Evolutionary conservation across 2,329 filamentous ascomycete species (phyloP).

Genomic region (Trichoderma koningii): DNA sequence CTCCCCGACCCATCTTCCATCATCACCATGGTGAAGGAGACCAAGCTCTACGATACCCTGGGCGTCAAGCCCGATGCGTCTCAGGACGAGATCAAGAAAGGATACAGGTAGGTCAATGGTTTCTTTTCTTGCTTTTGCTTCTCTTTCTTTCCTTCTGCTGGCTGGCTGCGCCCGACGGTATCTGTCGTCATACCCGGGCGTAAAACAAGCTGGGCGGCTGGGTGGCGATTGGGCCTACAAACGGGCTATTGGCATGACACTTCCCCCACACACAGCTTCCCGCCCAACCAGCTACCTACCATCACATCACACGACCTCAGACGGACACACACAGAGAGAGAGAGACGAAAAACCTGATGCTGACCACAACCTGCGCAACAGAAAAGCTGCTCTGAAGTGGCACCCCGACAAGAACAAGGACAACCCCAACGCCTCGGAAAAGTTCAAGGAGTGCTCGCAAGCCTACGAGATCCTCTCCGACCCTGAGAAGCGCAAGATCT

Average conservation of each 20-base stretch:
- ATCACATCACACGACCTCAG: background rate
- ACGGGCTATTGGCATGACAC: slow-evolving; percentile 6
- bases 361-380: slow-evolving; percentile 46
- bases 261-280: slow-evolving; percentile 24
- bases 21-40: slow-evolving; percentile 85
- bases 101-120: slow-evolving; percentile 67
- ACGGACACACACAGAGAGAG: background rate
- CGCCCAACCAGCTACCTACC: background rate
- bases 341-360: slow-evolving; percentile 29
- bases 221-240: slow-evolving; percentile 17
- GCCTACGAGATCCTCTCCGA: slow-evolving; percentile 98
- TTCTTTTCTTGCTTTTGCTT: background rate
- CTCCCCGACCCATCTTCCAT: slow-evolving; percentile 2
- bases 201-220: slow-evolving; percentile 10
- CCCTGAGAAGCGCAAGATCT: slow-evolving; percentile 92
- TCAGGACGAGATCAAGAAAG: slow-evolving; percentile 97
- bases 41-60: slow-evolving; percentile 89
- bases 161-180: background rate
- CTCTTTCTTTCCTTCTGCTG: background rate
- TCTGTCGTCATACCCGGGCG: slow-evolving; percentile 24
- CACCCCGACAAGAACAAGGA: slow-evolving; percentile 99
- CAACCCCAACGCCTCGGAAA: slow-evolving; percentile 80
- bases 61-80: slow-evolving; percentile 75
- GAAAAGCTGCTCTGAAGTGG: slow-evolving; percentile 85
- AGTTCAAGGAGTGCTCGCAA: slow-evolving; percentile 97